Conservation (phyloP, 2,329 filamentous ascomycete genomes). For the Emydomyces testavorans region DNA sequence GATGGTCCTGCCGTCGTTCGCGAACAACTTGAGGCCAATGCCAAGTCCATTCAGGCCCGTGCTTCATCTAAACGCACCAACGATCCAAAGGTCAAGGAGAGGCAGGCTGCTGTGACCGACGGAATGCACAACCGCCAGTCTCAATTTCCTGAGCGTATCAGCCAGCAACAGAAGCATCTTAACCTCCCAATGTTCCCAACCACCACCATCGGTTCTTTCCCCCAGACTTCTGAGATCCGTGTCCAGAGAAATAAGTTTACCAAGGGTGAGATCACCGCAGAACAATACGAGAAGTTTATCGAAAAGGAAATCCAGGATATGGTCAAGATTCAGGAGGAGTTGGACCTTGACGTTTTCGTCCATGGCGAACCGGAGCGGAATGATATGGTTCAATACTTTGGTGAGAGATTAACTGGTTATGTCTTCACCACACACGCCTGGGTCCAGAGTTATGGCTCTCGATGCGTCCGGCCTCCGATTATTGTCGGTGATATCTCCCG, state of each 20-base stretch:
- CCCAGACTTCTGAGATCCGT: slow-evolving; percentile 98
- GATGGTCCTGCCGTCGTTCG: slow-evolving; percentile 79
- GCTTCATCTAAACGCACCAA: slow-evolving; percentile 91
- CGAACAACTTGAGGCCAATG: slow-evolving; percentile 88
- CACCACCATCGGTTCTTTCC: slow-evolving; percentile 98
- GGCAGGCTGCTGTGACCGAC: slow-evolving; percentile 74
- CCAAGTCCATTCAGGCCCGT: slow-evolving; percentile 83
- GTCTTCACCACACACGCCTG: slow-evolving; percentile 98
- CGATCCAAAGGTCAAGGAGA: slow-evolving; percentile 92
- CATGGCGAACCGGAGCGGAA: slow-evolving; percentile 99
- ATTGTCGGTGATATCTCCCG: slow-evolving; percentile 98
- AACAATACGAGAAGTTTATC: slow-evolving; percentile 97
- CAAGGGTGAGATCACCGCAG: slow-evolving; percentile 88
- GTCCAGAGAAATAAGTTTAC: slow-evolving; percentile 94
- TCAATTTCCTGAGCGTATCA: slow-evolving; percentile 71
- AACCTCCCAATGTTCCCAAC: slow-evolving; percentile 95
- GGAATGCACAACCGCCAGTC: slow-evolving; percentile 89
- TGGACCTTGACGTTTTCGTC: slow-evolving; percentile 90
- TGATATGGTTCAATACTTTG: slow-evolving; percentile 99
- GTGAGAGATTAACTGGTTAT: slow-evolving; percentile 92
- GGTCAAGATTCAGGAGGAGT: slow-evolving; percentile 95
- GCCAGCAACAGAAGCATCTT: slow-evolving; percentile 81
- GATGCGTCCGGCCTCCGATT: slow-evolving; percentile 95
- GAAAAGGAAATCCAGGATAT: slow-evolving; percentile 96
- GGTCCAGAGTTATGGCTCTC: slow-evolving; percentile 97